Evolutionary conservation across 1,139 yeast species (phyloP).

Genomic region (Saccharomyces hybrid): DNA sequence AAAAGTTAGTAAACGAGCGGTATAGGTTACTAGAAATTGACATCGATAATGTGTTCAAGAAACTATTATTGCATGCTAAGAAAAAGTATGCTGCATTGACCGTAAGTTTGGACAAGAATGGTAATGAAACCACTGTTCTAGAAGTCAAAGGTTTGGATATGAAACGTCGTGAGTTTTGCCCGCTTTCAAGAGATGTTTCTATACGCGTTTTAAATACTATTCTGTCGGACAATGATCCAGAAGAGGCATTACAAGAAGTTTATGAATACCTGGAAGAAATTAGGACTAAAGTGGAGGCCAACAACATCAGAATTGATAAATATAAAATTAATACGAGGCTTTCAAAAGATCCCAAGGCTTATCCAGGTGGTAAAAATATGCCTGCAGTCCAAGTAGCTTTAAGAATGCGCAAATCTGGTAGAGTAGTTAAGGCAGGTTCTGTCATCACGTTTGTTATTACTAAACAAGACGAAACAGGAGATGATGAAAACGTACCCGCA

Average conservation of each 20-base stretch:
- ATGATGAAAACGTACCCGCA: conserved; percentile 7
- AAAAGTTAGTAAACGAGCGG: conserved; percentile 76
- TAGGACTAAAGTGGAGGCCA: conserved; percentile 48
- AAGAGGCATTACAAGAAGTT: conserved; percentile 62
- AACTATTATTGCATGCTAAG: conserved; percentile 83
- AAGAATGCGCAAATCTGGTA: conserved; percentile 70
- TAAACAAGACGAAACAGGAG: conserved; percentile 28
- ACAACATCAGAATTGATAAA: conserved; percentile 57
- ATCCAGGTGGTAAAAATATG: conserved; percentile 74
- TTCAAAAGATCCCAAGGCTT: conserved; percentile 66
- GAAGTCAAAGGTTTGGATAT: conserved; percentile 96
- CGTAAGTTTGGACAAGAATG: conserved; percentile 42
- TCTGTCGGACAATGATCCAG: conserved; percentile 69
- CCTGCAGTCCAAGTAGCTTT: conserved; percentile 93
- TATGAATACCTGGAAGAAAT: conserved; percentile 65
- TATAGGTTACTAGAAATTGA: conserved; percentile 86
- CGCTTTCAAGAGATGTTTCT: conserved; percentile 81
- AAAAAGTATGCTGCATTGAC: conserved; percentile 96
- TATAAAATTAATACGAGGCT: conserved; percentile 66
- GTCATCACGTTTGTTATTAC: conserved; percentile 85
- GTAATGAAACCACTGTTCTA: conserved; percentile 45
- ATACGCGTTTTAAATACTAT: conserved; percentile 65
- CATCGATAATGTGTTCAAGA: conserved; percentile 85
- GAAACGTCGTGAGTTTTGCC: conserved; percentile 95
- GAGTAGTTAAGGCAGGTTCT: conserved; percentile 78